Percentiles rank a stretch among this genome's conserved stretches.
Conservation (phyloP, 2,329 filamentous ascomycete species). For the Penicillium expansum region DNA sequence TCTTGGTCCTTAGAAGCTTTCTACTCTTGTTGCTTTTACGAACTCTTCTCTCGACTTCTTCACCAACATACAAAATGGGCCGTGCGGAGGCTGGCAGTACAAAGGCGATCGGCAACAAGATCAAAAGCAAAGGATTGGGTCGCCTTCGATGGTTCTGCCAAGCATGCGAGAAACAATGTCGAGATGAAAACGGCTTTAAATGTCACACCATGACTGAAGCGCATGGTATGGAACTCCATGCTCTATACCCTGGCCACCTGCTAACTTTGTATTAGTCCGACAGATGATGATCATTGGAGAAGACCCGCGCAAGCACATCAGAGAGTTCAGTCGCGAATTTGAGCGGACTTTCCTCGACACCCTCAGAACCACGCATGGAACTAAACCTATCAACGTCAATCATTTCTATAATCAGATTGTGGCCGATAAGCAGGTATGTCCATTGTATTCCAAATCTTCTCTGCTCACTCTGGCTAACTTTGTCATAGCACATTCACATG, state of each 20-base stretch:
- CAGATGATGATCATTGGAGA: conserved; percentile 85
- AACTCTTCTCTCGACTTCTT: background rate
- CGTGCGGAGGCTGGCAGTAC: conserved; percentile 88
- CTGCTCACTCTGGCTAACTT: background rate
- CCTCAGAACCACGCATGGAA: conserved; percentile 79
- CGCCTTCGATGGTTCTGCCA: conserved; percentile 90
- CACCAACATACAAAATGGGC: conserved; percentile 62
- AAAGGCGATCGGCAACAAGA: conserved; percentile 87
- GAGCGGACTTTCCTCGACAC: conserved; percentile 73
- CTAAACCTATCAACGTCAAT: conserved; percentile 86
- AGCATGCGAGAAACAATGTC: conserved; percentile 62
- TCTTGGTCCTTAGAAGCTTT: background rate
- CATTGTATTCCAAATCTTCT: background rate
- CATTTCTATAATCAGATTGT: conserved; percentile 96
- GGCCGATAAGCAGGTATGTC: conserved; percentile 49
- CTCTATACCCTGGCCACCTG: too few relatives aligned
- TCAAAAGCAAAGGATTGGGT: conserved; percentile 70
- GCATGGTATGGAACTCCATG: background rate
- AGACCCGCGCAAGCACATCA: conserved; percentile 78
- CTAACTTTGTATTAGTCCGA: conserved; percentile 54
- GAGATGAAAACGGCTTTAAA: conserved; percentile 89
- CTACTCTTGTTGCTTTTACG: background rate
- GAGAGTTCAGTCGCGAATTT: conserved; percentile 79
- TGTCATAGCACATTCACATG: conserved; percentile 73
- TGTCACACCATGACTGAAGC: conserved; percentile 58